phyloP scores from a whole-genome alignment of 1,284 basidiomycete species.

The Melampsora abietis-canadensis region DNA sequence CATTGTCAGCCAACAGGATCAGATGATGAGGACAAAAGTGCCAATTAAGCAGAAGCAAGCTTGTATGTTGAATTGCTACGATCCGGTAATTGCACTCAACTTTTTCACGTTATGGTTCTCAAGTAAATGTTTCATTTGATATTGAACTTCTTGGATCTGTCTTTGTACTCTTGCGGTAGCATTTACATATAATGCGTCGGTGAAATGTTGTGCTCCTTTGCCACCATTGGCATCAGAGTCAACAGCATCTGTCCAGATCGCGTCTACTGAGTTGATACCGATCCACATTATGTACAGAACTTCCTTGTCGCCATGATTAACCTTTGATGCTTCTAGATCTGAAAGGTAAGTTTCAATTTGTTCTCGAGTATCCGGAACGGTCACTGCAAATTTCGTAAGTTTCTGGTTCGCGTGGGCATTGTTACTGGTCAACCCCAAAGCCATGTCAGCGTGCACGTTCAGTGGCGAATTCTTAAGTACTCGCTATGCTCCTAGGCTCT shows the following conservation, averaged over 20 bases:
- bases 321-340: conserved; percentile 14
- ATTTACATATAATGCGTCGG: no score
- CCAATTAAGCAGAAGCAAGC: no score
- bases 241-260: conserved; percentile 19
- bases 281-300: conserved; percentile 36
- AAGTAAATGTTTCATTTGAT: conserved; percentile 9
- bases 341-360: conserved; percentile 21
- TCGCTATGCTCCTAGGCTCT: not conserved
- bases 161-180: no score
- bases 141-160: conserved; percentile 8
- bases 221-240: not conserved
- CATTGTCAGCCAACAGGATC: not conserved
- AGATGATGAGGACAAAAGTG: not conserved
- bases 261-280: conserved; percentile 31
- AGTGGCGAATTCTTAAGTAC: not conserved
- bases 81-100: not conserved
- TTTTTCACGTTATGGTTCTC: conserved; percentile 16
- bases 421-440: conserved; percentile 10
- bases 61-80: not conserved
- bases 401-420: conserved; percentile 25
- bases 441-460: not conserved
- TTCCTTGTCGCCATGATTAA: conserved; percentile 13
- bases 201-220: conserved; percentile 1
- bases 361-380: conserved; percentile 30
- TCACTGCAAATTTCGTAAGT: not conserved